Percentiles rank a stretch among this genome's conserved stretches.
Conservation (phyloP, 805 yeast genomes). For the Yarrowia sp. region DNA sequence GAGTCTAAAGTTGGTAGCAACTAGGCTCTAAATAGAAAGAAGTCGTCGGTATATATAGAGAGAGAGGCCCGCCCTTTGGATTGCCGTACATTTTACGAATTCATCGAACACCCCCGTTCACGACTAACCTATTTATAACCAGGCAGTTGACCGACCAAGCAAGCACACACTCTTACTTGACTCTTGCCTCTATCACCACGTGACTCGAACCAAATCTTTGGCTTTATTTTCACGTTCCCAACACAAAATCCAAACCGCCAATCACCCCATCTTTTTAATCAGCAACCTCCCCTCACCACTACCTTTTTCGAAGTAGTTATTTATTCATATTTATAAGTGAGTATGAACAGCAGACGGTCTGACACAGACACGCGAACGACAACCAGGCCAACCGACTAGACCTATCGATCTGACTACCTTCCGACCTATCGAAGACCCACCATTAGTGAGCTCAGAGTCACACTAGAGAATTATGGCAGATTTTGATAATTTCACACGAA, state of each 20-base stretch:
- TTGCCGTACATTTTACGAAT: background rate
- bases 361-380: background rate
- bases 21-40: slow-evolving; percentile 4
- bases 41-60: background rate
- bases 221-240: slow-evolving; percentile 38
- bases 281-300: slow-evolving; percentile 26
- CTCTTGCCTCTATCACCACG: slow-evolving; percentile 20
- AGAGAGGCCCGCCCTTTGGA: slow-evolving; percentile 19
- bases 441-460: background rate
- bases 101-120: too few relatives aligned
- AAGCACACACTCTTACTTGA: background rate
- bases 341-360: slow-evolving; percentile 4
- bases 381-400: too few relatives aligned
- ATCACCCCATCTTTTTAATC: slow-evolving; percentile 33
- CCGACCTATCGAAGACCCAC: background rate
- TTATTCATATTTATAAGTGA: slow-evolving; percentile 37
- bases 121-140: slow-evolving; percentile 33
- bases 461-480: too few relatives aligned
- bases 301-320: slow-evolving; percentile 29
- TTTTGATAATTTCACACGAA: too few relatives aligned
- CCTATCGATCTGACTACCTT: background rate
- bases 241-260: slow-evolving; percentile 31
- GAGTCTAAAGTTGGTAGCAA: slow-evolving; percentile 39
- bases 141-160: background rate
- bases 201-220: slow-evolving; percentile 34